phyloP scores from a whole-genome alignment of 2,329 filamentous ascomycete genomes.

The Aureobasidium vineae region DNA sequence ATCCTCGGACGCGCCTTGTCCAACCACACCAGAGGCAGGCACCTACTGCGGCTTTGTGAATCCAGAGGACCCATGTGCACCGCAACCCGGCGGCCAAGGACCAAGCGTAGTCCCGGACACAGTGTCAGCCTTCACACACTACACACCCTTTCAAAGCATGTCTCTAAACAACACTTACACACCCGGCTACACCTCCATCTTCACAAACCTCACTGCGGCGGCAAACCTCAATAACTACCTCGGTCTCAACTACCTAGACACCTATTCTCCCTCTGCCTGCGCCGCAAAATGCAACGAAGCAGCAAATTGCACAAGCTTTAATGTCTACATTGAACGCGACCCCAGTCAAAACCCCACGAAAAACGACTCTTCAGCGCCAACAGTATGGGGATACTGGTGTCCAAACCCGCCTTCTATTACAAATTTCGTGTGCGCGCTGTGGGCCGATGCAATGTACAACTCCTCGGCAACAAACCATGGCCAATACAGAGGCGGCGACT shows the following conservation, averaged over 20 bases:
- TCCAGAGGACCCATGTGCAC: constrained; percentile 33
- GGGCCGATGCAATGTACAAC: constrained; percentile 19
- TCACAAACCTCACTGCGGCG: constrained; percentile 17
- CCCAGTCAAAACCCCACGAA: constrained; percentile 29
- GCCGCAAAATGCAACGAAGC: constrained; percentile 27
- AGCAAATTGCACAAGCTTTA: constrained; percentile 28
- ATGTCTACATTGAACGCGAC: constrained; percentile 30
- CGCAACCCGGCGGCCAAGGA: constrained; percentile 33
- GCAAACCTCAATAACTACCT: constrained; percentile 28
- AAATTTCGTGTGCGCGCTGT: constrained; percentile 26
- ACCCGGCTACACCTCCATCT: constrained; percentile 27
- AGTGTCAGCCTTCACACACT: constrained; percentile 33
- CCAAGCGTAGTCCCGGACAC: constrained; percentile 33
- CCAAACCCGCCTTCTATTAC: constrained; percentile 22
- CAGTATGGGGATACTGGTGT: constrained; percentile 31
- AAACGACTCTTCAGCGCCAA: constrained; percentile 31
- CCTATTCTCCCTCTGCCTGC: constrained; percentile 28
- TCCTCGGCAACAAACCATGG: constrained; percentile 34
- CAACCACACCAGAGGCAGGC: constrained; percentile 36
- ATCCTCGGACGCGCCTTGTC: constrained; percentile 34
- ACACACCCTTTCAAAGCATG: constrained; percentile 31
- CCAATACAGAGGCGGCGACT: constrained; percentile 31
- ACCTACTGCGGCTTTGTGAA: constrained; percentile 43
- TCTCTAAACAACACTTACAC: constrained; percentile 28
- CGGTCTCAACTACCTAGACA: constrained; percentile 25